Conservation (phyloP, 2,329 filamentous ascomycete species). For the Ustulina deusta region DNA sequence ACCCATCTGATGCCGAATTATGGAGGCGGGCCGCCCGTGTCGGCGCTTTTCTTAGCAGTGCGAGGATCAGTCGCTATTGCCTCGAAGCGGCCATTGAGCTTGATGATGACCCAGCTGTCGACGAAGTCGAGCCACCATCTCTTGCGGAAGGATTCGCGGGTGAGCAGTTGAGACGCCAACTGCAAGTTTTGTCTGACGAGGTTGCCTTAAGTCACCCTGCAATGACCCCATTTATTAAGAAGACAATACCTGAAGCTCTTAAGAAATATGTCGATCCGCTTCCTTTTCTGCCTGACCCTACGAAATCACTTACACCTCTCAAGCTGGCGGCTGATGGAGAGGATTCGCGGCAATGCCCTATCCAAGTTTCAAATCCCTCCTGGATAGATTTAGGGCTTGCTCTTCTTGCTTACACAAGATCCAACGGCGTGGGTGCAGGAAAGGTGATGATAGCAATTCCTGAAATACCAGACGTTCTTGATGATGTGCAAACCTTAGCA, state of each 20-base stretch:
- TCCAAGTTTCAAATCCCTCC: conserved; percentile 52
- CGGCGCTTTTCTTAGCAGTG: conserved; percentile 68
- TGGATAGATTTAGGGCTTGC: conserved; percentile 60
- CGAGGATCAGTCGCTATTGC: conserved; percentile 70
- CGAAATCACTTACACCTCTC: conserved; percentile 47
- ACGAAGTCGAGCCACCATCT: conserved; percentile 72
- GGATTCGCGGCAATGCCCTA: conserved; percentile 40
- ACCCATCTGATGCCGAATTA: conserved; percentile 75
- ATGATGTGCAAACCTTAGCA: conserved; percentile 47
- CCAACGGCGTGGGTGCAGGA: conserved; percentile 52
- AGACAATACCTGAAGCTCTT: conserved; percentile 63
- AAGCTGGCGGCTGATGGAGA: conserved; percentile 36
- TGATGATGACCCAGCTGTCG: conserved; percentile 73
- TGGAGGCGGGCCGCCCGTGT: conserved; percentile 72
- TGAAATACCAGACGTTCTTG: conserved; percentile 49
- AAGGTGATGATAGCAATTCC: conserved; percentile 55
- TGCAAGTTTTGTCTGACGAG: conserved; percentile 66
- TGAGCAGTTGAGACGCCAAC: conserved; percentile 68
- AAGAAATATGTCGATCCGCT: conserved; percentile 70
- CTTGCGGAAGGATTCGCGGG: conserved; percentile 73
- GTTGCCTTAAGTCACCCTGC: conserved; percentile 70
- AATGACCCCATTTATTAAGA: conserved; percentile 68
- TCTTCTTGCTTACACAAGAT: conserved; percentile 53
- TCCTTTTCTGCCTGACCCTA: conserved; percentile 70
- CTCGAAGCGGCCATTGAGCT: conserved; percentile 75